Evolutionary conservation across 441 rosid species (phyloP), one percentile per base, ranked within the genome.

Genomic region (Pelargonium cotyledonis): DNA sequence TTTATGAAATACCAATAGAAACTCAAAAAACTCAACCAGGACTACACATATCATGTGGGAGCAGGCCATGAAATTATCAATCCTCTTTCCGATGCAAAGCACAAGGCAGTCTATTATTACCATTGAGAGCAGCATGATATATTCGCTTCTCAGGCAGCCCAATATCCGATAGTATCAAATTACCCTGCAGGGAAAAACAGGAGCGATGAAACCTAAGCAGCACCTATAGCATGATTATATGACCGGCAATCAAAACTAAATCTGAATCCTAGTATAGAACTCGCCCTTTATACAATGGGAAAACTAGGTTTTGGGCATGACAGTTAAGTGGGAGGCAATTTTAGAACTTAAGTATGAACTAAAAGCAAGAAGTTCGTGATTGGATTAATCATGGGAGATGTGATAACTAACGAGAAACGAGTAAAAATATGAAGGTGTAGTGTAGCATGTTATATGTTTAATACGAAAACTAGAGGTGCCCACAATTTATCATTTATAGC

Each of bases 61-160:
- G 86, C 81, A 40, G 74, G 84, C 89, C 86, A 85, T 78, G 86
- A 76, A 77, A 85, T 80, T 84, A 81, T 91, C 93, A 91, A 78
- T 94, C 97, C 83, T 89, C 97, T 88, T 94, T 94, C 85, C 86
- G 90, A 91, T 87, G 99, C 91, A 91, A 87, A 85, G 81, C 96
- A 87, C 84, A 87, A 85, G 87, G 86, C 93, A 86, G 89, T 78
- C 95, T 84, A 88, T 86, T 92, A 88, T 94, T 95, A 95, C 99
- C 97, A 81, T 91, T 90, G 88, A 91, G 96, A 72, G 99, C 96
- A 16, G 97, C 88, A 79, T 87, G 97, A 78, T 95, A 95, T 81
- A 88, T 83, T 81, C 99, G 87, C 85, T 95, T 95, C 90, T 91
- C 99, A 16, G 94, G 80, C 66, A 95, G 87, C 79, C 96, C 99